Evolutionary conservation across 106 monocot species (phyloP), one percentile per base, ranked within the genome.

Genomic region (Dioscorea dumetorum): DNA sequence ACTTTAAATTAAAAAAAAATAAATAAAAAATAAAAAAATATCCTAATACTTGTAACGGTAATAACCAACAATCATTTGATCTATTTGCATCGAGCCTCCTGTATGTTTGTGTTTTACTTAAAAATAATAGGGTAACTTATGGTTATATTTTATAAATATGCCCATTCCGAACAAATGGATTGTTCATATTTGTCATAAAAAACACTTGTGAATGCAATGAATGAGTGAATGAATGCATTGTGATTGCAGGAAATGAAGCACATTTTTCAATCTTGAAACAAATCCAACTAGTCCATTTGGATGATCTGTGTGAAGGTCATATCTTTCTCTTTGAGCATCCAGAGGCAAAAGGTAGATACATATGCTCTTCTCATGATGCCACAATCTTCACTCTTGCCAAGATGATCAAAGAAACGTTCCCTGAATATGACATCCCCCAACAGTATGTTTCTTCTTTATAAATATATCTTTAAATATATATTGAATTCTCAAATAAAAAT

Each of bases 281-380:
- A 48, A 12, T 74, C 22, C 91, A 87, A 58, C 64, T 84, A 6
- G 80, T 91, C 21, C 91, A 91, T 72, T 60, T 91, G 63, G 91
- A 91, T 73, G 91, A 91, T 62, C 74, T 87, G 22, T 84, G 82
- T 63, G 65, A 72, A 23, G 78, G 81, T n/a, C 82, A 84, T 50
- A 84, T 80, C 23, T 80, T 74, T 68, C 77, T 87, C 52, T 68
- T 80, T 22, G 87, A 87, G 70, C 62, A 73, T 19, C 84, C 84
- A 0, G 74, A 82, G 48, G 87, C 91, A 19, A 74, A 71, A 10
- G 91, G 87, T 22, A 77, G 91, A 63, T 91, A 84, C 80, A 80
- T 91, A 48, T 91, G 91, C 50, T 91, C 91, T 63, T 82, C 84
- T 22, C 62, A 82, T 65, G 84, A 91, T 54, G 58, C 67, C 48